Evolutionary conservation across 208 protist genomes (phyloP).

Genomic region (Wallacemonas sp.): DNA sequence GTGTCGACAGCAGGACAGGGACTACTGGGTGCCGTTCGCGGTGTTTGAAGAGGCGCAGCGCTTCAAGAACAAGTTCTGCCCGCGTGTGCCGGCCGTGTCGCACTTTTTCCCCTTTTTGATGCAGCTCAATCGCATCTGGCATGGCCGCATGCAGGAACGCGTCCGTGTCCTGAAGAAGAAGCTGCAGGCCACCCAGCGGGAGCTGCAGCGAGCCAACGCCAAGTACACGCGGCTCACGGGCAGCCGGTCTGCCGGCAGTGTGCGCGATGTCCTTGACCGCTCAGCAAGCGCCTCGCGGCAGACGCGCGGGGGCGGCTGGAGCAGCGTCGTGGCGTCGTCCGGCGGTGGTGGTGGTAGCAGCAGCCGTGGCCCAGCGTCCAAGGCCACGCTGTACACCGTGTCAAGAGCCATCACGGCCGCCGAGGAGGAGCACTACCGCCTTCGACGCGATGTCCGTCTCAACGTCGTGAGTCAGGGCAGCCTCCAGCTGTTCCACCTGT

Average conservation of each 20-base stretch:
- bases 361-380: not conserved
- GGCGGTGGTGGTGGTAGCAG: too few relatives aligned
- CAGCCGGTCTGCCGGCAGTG: not conserved
- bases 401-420: not conserved
- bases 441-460: slow-evolving; percentile 73
- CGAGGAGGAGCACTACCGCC: slow-evolving; percentile 38
- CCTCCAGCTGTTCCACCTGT: slow-evolving; percentile 65
- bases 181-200: slow-evolving; percentile 13
- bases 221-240: slow-evolving; percentile 5
- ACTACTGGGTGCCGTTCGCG: slow-evolving; percentile 87
- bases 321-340: too few relatives aligned
- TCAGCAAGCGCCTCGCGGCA: not conserved
- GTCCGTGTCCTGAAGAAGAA: slow-evolving; percentile 43
- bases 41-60: slow-evolving; percentile 78
- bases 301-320: too few relatives aligned
- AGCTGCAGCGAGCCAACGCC: slow-evolving; percentile 1
- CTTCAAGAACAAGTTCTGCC: slow-evolving; percentile 86
- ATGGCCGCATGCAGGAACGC: slow-evolving; percentile 54
- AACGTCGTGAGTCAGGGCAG: slow-evolving; percentile 68
- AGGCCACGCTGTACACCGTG: not conserved
- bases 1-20: slow-evolving; percentile 62
- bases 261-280: not conserved
- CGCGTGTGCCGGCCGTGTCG: slow-evolving; percentile 57
- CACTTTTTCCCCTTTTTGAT: slow-evolving; percentile 88
- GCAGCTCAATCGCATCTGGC: slow-evolving; percentile 78